Percentiles rank a stretch among this genome's conserved stretches.
Conservation (phyloP, 169 alveolate species). For the Plasmodium gaboni region DNA sequence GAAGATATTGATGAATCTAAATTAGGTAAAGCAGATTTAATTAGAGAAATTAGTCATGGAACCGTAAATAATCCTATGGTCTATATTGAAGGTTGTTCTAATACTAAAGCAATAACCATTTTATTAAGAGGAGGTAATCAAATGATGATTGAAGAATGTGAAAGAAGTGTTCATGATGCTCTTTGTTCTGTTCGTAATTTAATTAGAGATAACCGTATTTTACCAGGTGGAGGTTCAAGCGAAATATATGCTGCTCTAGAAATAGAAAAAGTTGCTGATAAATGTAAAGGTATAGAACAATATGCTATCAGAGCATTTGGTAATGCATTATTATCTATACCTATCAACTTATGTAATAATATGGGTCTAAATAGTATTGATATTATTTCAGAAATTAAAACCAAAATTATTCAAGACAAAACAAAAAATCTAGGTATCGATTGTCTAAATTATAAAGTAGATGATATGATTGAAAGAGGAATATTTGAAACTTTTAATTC, state of each 20-base stretch:
- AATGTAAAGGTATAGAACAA: slow-evolving; percentile 94
- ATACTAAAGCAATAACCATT: slow-evolving; percentile 96
- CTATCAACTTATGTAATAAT: slow-evolving; percentile 97
- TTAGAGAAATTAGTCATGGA: slow-evolving; percentile 95
- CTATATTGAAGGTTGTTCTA: slow-evolving; percentile 95
- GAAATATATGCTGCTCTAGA: slow-evolving; percentile 96
- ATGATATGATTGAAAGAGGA: slow-evolving; percentile 93
- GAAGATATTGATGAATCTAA: slow-evolving; percentile 94
- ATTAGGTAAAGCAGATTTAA: slow-evolving; percentile 95
- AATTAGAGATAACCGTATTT: slow-evolving; percentile 91
- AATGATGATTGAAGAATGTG: slow-evolving; percentile 98
- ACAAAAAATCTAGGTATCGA: slow-evolving; percentile 95
- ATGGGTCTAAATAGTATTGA: slow-evolving; percentile 96
- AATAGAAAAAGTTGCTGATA: slow-evolving; percentile 93
- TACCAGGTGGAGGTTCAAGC: slow-evolving; percentile 99
- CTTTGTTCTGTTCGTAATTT: slow-evolving; percentile 96
- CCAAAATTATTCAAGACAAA: slow-evolving; percentile 89
- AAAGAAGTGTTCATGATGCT: slow-evolving; percentile 98
- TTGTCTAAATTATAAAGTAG: slow-evolving; percentile 88
- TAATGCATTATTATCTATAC: slow-evolving; percentile 97
- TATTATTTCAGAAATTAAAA: slow-evolving; percentile 93
- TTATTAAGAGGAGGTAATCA: slow-evolving; percentile 97
- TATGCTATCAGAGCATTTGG: slow-evolving; percentile 99
- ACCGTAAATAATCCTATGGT: slow-evolving; percentile 96
- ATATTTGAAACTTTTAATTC: slow-evolving; percentile 95